A percentile compares a stretch with the other conserved stretches of the same genome.
Conservation (phyloP, 352 stramenopile species). For the Pythium volutum region DNA sequence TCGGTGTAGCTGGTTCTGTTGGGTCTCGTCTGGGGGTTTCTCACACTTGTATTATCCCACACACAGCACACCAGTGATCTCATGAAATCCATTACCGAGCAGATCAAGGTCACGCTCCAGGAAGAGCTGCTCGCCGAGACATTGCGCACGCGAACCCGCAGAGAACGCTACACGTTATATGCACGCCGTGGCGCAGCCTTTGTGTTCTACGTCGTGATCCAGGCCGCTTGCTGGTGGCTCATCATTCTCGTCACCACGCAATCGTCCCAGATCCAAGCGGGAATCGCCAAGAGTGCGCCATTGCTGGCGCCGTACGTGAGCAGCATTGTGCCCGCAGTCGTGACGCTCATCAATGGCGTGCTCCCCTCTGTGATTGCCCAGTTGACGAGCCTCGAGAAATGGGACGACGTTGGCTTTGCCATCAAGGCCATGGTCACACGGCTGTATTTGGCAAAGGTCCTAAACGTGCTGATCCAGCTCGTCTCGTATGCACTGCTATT, state of each 20-base stretch:
- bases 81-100: constrained; percentile 54
- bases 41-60: background rate
- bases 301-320: constrained; percentile 53
- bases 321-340: constrained; percentile 64
- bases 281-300: constrained; percentile 36
- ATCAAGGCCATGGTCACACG: constrained; percentile 84
- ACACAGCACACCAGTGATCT: constrained; percentile 56
- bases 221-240: constrained; percentile 62
- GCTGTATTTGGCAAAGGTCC: constrained; percentile 78
- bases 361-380: constrained; percentile 62
- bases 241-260: constrained; percentile 76
- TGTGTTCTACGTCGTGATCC: constrained; percentile 59
- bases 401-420: constrained; percentile 72
- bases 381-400: constrained; percentile 67
- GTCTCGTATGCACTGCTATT: constrained; percentile 69
- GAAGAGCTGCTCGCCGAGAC: constrained; percentile 54
- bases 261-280: constrained; percentile 50
- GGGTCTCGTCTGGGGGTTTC: no score
- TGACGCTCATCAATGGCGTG: constrained; percentile 73
- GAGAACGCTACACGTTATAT: constrained; percentile 60
- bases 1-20: background rate
- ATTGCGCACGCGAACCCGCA: constrained; percentile 44
- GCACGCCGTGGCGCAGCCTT: constrained; percentile 41
- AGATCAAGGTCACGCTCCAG: constrained; percentile 52
- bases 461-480: constrained; percentile 81